phyloP scores from a whole-genome alignment of 73 alveolate species.

The Paramecium caudatum region DNA sequence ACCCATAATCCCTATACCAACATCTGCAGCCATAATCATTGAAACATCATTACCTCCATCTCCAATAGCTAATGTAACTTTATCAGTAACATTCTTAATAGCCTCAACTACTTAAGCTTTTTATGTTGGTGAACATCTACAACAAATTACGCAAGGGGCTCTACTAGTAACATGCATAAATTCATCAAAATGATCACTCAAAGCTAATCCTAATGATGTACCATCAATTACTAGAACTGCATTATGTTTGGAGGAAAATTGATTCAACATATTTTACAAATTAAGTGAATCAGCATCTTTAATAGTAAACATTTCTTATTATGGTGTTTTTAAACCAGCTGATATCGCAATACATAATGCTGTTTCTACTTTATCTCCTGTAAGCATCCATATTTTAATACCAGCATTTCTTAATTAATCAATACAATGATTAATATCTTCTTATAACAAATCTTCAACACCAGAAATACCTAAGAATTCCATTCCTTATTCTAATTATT shows the following conservation, averaged over 20 bases:
- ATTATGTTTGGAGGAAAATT: constrained; percentile 48
- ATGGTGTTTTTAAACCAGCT: constrained; percentile 76
- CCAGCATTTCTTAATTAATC: constrained; percentile 94
- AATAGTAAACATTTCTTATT: constrained; percentile 73
- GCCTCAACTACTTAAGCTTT: constrained; percentile 92
- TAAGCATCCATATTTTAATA: constrained; percentile 94
- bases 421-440: constrained; percentile 87
- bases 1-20: constrained; percentile 97
- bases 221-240: constrained; percentile 81
- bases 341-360: constrained; percentile 65
- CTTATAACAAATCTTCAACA: constrained; percentile 95
- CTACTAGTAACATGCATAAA: constrained; percentile 73
- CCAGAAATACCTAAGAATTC: constrained; percentile 95
- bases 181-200: constrained; percentile 54
- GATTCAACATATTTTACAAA: constrained; percentile 42
- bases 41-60: constrained; percentile 99
- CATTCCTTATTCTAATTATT: constrained; percentile 90
- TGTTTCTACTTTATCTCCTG: constrained; percentile 96
- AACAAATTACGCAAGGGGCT: constrained; percentile 92
- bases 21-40: constrained; percentile 98
- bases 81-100: constrained; percentile 87
- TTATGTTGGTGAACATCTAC: constrained; percentile 98
- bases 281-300: constrained; percentile 58
- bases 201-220: constrained; percentile 53
- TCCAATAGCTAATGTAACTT: constrained; percentile 95